Conservation (phyloP, 2,329 filamentous ascomycete species). For the Colletotrichum musae region DNA sequence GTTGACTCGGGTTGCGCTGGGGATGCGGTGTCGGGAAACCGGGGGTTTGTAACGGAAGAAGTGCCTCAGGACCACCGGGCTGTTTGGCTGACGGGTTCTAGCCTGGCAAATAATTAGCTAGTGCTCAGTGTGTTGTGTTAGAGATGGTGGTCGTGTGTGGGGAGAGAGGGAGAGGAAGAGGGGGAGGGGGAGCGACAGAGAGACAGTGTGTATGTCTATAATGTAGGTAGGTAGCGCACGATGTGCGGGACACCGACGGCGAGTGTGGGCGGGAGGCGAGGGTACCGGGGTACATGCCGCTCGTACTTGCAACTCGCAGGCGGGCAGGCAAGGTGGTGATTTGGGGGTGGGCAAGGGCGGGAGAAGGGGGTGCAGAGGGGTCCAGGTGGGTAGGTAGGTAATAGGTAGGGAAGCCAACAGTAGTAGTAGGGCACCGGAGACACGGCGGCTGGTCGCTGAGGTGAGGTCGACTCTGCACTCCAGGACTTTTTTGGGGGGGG, state of each 20-base stretch:
- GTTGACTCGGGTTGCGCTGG: conserved; percentile 31
- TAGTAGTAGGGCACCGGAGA: too few relatives aligned
- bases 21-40: conserved; percentile 37
- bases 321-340: background rate
- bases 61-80: conserved; percentile 36
- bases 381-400: background rate
- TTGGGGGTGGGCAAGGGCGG: conserved; percentile 9
- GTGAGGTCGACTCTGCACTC: too few relatives aligned
- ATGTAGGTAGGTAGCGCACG: conserved; percentile 19
- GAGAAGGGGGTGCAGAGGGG: conserved; percentile 13
- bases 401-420: background rate
- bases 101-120: conserved; percentile 38
- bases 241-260: conserved; percentile 34
- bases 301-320: conserved; percentile 3
- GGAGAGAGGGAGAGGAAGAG: conserved; percentile 6
- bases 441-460: too few relatives aligned
- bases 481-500: background rate
- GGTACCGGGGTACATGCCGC: conserved; percentile 21
- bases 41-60: conserved; percentile 16
- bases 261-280: conserved; percentile 20
- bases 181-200: background rate
- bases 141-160: conserved; percentile 15
- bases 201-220: background rate
- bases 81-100: conserved; percentile 19
- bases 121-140: conserved; percentile 26